Percentiles rank a stretch among this genome's conserved stretches.
These are phyloP conservation scores for Cyclotella atomus DNA, from an alignment of 108 stramenopile species.

Conservation along the genomic window DNA sequence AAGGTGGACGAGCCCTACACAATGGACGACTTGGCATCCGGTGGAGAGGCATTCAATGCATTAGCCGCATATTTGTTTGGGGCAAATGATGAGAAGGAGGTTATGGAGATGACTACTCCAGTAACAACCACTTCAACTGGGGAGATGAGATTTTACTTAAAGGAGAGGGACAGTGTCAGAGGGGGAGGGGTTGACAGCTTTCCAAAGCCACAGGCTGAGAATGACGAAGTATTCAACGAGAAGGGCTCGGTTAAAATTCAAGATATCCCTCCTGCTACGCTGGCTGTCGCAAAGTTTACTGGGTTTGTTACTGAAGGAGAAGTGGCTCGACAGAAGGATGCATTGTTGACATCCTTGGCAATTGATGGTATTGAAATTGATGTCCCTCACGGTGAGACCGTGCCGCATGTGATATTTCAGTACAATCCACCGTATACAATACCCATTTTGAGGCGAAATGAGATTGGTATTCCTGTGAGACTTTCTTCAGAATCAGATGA, in stretches of 20 bases:
- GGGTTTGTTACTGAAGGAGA: conserved; percentile 94
- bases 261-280: conserved; percentile 69
- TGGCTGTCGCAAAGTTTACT: conserved; percentile 81
- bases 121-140: conserved; percentile 83
- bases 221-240: conserved; percentile 52
- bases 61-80: conserved; percentile 94
- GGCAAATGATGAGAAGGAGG: conserved; percentile 74
- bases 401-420: conserved; percentile 87
- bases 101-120: conserved; percentile 95
- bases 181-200: conserved; percentile 22
- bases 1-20: conserved; percentile 56
- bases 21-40: conserved; percentile 57
- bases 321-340: conserved; percentile 85
- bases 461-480: conserved; percentile 83
- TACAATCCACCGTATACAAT: conserved; percentile 96
- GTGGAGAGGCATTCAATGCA: conserved; percentile 85
- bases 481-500: conserved; percentile 14
- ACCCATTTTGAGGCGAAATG: conserved; percentile 89
- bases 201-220: conserved; percentile 55
- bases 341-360: conserved; percentile 69
- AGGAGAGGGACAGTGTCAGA: conserved; percentile 17
- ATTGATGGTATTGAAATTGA: conserved; percentile 84
- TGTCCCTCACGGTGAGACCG: conserved; percentile 73
- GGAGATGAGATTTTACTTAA: conserved; percentile 89
- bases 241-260: conserved; percentile 64